Evolutionary conservation across 345 rosid genomes (phyloP), one percentile per base, ranked within the genome.

Genomic region (Heritiera littoralis): DNA sequence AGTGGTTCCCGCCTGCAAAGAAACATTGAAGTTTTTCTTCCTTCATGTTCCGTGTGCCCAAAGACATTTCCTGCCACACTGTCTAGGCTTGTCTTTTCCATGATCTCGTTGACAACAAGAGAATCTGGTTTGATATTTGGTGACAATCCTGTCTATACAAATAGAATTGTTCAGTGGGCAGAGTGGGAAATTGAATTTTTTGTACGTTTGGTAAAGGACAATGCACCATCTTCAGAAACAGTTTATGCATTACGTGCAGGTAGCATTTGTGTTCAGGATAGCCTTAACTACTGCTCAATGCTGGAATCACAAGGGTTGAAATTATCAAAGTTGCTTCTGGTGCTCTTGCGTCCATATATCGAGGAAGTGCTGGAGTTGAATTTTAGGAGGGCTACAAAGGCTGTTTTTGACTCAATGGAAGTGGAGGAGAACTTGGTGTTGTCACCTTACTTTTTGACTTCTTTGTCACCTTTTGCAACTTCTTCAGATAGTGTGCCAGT

Each of bases 311-410:
- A 94, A 81, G 97, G 98, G 76, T 82, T 94, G 71, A 88, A 89
- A 85, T 81, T 95, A 71, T 89, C 98, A 2, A 94, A 92, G 87
- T 80, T 95, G 81, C 93, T 95, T 85, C 86, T 95, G 86, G 96
- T 95, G 80, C 91, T 95, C 68, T 76, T 90, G 76, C 90, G 92
- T 59, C 97, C 99, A 3, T 96, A 89, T 78, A 87, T 96, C 64
- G 98, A 94, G 76, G 98, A 96, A 89, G 99, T 91, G 75, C 77
- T 96, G 46, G 99, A 96, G 88, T 83, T 89, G 88, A 96, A 92
- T 77, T 90, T 91, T 81, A 89, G 97, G 89, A 85, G 92, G 82
- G 98, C 98, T 35, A 86, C 94, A 80, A 96, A 81, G 86, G 82
- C 82, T 61, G 78, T 88, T 84, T 89, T 96, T 61, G 89, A 90